These are phyloP conservation scores for Sugiyamaella paludigena DNA, from an alignment of 1,139 yeast genomes.

Conservation along the genomic window DNA sequence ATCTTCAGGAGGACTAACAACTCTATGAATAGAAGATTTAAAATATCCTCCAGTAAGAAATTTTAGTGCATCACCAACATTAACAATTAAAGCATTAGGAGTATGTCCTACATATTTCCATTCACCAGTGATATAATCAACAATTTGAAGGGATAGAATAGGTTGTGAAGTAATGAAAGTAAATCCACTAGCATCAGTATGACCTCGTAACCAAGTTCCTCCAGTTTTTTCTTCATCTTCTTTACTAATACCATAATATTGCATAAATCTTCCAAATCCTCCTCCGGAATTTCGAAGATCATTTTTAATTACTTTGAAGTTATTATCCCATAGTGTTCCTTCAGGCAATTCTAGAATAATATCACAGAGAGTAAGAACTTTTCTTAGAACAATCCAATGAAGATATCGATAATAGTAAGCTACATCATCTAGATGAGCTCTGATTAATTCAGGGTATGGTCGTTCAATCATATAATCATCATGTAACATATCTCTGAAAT, in stretches of 20 bases:
- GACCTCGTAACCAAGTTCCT: conserved; percentile 51
- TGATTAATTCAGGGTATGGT: conserved; percentile 43
- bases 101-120: conserved; percentile 50
- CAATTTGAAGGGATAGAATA: conserved; percentile 47
- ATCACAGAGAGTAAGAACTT: conserved; percentile 42
- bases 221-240: conserved; percentile 33
- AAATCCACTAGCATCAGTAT: conserved; percentile 49
- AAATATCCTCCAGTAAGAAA: conserved; percentile 50
- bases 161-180: conserved; percentile 52
- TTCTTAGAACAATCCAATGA: conserved; percentile 36
- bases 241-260: conserved; percentile 40
- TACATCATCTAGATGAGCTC: conserved; percentile 41
- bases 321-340: conserved; percentile 40
- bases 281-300: conserved; percentile 39
- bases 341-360: conserved; percentile 45
- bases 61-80: conserved; percentile 50
- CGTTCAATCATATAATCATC: conserved; percentile 39
- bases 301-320: conserved; percentile 36
- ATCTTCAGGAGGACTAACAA: conserved; percentile 46
- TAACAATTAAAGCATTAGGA: conserved; percentile 48
- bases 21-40: conserved; percentile 49
- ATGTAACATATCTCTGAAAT: conserved; percentile 39
- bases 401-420: conserved; percentile 36
- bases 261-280: conserved; percentile 46
- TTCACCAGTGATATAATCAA: conserved; percentile 46